phyloP scores from a whole-genome alignment of 129 eudicot species.

The Dittrichia graveolens region DNA sequence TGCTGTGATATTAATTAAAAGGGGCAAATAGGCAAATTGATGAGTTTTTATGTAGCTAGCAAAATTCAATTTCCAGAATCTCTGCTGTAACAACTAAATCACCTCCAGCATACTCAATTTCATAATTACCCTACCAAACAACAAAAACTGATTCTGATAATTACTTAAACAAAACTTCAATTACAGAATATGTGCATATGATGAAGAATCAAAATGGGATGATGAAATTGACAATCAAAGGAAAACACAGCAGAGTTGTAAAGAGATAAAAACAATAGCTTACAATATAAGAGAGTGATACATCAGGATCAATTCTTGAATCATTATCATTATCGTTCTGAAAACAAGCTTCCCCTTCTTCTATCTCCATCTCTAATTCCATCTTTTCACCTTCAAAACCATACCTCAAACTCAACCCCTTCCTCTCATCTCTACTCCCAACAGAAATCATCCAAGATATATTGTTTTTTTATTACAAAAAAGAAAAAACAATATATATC shows the following conservation, averaged over 20 bases:
- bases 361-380: slow-evolving; percentile 67
- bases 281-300: slow-evolving; percentile 67
- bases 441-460: slow-evolving; percentile 65
- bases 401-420: slow-evolving; percentile 63
- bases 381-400: slow-evolving; percentile 55
- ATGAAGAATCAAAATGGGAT: slow-evolving; percentile 1
- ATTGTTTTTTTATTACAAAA: slow-evolving; percentile 14
- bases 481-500: slow-evolving; percentile 12
- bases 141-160: not conserved
- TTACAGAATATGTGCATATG: slow-evolving; percentile 1
- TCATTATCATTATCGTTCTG: slow-evolving; percentile 45
- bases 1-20: not conserved
- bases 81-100: slow-evolving; percentile 9
- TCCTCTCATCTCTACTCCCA: slow-evolving; percentile 68
- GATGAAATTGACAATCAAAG: not conserved
- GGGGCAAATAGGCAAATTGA: not conserved
- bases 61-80: slow-evolving; percentile 18
- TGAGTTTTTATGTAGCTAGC: slow-evolving; percentile 3
- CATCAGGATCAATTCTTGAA: slow-evolving; percentile 60
- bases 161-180: slow-evolving; percentile 6
- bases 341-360: slow-evolving; percentile 85
- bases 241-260: not conserved
- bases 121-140: slow-evolving; percentile 11
- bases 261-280: slow-evolving; percentile 20
- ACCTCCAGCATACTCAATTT: slow-evolving; percentile 9